These are phyloP conservation scores for Hypoxylon fragiforme DNA, from an alignment of 495 filamentous ascomycete species.

Conservation along the genomic window DNA sequence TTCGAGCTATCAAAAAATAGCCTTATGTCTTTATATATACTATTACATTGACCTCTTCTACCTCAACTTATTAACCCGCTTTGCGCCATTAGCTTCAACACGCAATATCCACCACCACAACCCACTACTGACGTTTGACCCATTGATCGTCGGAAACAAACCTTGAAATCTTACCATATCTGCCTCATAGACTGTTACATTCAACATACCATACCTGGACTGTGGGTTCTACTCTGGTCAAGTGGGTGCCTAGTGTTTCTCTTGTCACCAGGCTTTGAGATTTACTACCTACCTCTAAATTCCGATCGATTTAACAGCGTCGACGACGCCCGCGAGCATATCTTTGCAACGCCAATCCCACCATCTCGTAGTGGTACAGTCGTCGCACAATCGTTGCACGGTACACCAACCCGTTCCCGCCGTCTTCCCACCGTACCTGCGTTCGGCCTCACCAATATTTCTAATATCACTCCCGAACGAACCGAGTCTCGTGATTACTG, in stretches of 20 bases:
- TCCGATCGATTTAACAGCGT: too few species aligned
- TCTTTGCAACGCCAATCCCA: background rate
- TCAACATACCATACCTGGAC: background rate
- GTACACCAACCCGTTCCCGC: background rate
- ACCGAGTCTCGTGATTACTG: background rate
- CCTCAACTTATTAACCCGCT: too few species aligned
- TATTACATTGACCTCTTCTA: too few species aligned
- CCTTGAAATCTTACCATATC: background rate
- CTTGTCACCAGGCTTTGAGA: background rate
- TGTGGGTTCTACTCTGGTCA: background rate
- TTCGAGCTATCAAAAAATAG: too few species aligned
- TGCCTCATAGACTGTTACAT: background rate
- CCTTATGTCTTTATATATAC: too few species aligned
- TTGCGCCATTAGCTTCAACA: background rate
- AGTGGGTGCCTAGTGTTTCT: background rate
- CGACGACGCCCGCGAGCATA: too few species aligned
- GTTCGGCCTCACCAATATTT: background rate
- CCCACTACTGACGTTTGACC: background rate
- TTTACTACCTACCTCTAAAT: too few species aligned
- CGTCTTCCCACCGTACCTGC: background rate
- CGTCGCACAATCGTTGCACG: background rate
- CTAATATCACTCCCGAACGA: constrained; percentile 5
- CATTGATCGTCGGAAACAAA: background rate
- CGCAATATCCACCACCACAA: background rate
- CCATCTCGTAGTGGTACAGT: background rate